A percentile compares a stretch with the other conserved stretches of the same genome.
These are phyloP conservation scores for Viola pubescens DNA, from an alignment of 441 rosid species.

Conservation along the genomic window DNA sequence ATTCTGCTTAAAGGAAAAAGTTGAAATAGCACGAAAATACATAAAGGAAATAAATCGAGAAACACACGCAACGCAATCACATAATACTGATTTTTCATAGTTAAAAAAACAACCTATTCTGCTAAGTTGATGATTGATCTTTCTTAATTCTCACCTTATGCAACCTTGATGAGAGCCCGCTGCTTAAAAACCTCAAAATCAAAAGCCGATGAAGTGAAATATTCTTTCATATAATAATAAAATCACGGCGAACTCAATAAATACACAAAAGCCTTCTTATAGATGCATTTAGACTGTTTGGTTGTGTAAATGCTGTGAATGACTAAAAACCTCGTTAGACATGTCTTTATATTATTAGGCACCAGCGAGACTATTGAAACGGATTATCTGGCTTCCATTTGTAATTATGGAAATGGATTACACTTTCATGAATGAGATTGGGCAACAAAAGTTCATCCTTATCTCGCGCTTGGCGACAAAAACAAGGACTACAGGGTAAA, in stretches of 20 bases:
- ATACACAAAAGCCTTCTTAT: conserved; percentile 7
- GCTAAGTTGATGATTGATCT: conserved; percentile 1
- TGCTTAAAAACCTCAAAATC: conserved; percentile 3
- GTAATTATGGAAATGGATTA: neutral
- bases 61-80: too few species aligned
- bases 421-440: conserved; percentile 8
- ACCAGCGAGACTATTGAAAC: conserved; percentile 17
- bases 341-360: conserved; percentile 2
- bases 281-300: conserved; percentile 6
- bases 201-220: conserved; percentile 5
- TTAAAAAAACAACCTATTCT: conserved; percentile 7
- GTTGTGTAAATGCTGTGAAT: too few species aligned
- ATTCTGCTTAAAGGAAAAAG: too few species aligned
- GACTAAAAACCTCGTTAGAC: neutral
- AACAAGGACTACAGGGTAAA: neutral
- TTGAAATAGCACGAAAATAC: too few species aligned
- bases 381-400: conserved; percentile 25
- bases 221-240: conserved; percentile 14
- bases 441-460: conserved; percentile 18
- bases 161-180: conserved; percentile 1
- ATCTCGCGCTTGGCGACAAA: conserved; percentile 6
- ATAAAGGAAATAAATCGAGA: too few species aligned
- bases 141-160: conserved; percentile 14
- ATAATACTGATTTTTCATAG: too few species aligned
- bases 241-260: conserved; percentile 12